Evolutionary conservation across 2,329 filamentous ascomycete species (phyloP), one percentile per base, ranked within the genome.

Genomic region (Cladosporium sp.): DNA sequence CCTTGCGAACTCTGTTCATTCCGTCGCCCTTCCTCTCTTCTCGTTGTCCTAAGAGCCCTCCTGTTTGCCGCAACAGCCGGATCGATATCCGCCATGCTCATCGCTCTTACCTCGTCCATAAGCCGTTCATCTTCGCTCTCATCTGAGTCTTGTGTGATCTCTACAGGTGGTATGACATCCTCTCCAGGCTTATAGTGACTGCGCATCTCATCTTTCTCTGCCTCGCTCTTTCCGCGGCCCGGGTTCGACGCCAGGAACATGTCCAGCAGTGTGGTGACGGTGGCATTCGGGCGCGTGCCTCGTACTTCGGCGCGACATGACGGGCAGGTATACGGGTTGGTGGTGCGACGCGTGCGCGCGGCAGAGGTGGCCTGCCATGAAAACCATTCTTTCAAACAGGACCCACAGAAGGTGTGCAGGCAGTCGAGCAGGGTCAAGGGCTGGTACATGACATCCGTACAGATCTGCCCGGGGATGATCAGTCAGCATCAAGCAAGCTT

Each of bases 361-460:
- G 85, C 85, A 16, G 83, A 82, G 33, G 84, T 82, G 44, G 89
- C 88, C 77, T 97, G 92, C 78, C 88, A 95, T 69, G 84, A 82
- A 77, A 98, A 99, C 95, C 95, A 99, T 81, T 96, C 92, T 78
- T 96, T 97, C 66, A 98, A 79, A 76, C 95, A 99, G 46, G 91
- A 91, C 69, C 93, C 95, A 82, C 95, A 99, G 79, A 96, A 99
- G 55, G 94, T 97, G 66, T 77, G 76, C 31, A 78, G 70, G 67
- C 77, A 77, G 70, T 79, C 76, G 69, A 78, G 76, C 52, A 78
- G 71, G 23, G 77, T 78, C 56, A 79, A 70, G 29, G 78, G 77
- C 68, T 78, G 77, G 70, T 76, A 77, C 55, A 78, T 73, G 66
- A 79, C 86, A 78, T 98, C 95, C 72, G 94, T 96, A 83, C 95